Conservation (phyloP, 1,284 basidiomycete species). For the Puccinia coronata region DNA sequence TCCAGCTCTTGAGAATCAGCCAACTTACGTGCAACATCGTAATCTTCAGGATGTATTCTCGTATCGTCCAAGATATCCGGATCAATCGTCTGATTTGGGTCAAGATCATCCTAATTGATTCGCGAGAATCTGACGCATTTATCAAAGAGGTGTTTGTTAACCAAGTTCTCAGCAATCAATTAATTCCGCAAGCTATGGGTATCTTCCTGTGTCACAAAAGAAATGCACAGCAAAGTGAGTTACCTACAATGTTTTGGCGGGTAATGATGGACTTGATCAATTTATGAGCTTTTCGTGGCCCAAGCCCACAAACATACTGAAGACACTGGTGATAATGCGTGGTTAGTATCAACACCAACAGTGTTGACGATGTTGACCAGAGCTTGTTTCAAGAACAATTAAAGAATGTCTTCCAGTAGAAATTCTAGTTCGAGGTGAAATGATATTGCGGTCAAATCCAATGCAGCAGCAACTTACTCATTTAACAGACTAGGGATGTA, state of each 20-base stretch:
- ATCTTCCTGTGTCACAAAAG: constrained; percentile 69
- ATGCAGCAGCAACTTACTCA: constrained; percentile 82
- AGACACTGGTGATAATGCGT: constrained; percentile 84
- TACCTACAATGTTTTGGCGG: constrained; percentile 63
- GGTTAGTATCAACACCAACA: constrained; percentile 93
- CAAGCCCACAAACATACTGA: constrained; percentile 88
- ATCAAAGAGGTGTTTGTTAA: constrained; percentile 78
- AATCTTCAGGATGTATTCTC: constrained; percentile 96
- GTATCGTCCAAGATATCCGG: constrained; percentile 93
- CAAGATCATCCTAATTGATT: constrained; percentile 72
- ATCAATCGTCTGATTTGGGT: constrained; percentile 67
- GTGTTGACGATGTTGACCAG: constrained; percentile 89
- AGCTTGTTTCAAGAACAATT: constrained; percentile 77
- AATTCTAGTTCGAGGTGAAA: constrained; percentile 79
- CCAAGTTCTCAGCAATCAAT: constrained; percentile 74
- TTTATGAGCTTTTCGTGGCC: constrained; percentile 87
- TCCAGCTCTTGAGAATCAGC: constrained; percentile 94
- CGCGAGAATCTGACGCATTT: constrained; percentile 88
- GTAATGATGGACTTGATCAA: constrained; percentile 78
- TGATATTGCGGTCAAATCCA: constrained; percentile 74
- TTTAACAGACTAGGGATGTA: constrained; percentile 92
- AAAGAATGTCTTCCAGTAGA: constrained; percentile 80
- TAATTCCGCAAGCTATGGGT: constrained; percentile 79
- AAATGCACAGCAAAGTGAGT: constrained; percentile 50
- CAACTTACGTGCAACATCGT: constrained; percentile 97